Evolutionary conservation across 2,329 filamentous ascomycete species (phyloP), one percentile per base, ranked within the genome.

Genomic region (Exophiala viscosa): DNA sequence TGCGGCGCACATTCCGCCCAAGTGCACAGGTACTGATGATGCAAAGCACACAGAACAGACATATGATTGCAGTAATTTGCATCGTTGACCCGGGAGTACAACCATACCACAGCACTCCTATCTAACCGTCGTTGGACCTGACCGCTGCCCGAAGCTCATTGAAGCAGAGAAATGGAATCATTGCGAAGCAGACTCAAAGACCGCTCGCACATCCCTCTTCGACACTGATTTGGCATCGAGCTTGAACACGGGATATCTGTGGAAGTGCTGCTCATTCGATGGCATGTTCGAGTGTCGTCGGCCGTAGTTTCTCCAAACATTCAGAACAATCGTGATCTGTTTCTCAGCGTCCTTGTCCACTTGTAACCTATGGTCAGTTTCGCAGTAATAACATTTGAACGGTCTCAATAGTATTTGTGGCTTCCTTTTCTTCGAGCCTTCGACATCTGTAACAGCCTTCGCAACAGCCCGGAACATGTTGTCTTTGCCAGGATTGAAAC

Each of bases 261-360:
- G 46, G 48, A 58, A 58, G 32, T 50, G 33, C 48, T 58, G 48
- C 55, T 58, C 48, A 39, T 7, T 46, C 40, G 40, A 38, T 31
- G 44, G 52, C 44, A 32, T 45, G 20, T 58, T 55, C 28, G 18
- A 48, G 34, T 58, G 28, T 47, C 39, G 23, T 52, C 42, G 48
- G 52, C 55, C 44, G 33, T 55, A 55, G 43, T 58, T 58, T 48
- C 52, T 52, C 48, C 41, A 55, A 52, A 55, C 41, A 49, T 52
- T 45, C 38, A 54, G 45, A 38, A 54, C 43, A 23, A 58, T 52
- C 35, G n/a, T 58, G 42, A 23, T 28, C 32, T 32, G 44, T 39
- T 40, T 41, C 33, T 23, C 51, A 20, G 20, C 28, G 31, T 2
- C 33, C 17, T 49, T 51, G 33, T 45, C 33, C 44, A 50, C 31